These are phyloP conservation scores for Epichloe glyceriae DNA, from an alignment of 2,329 filamentous ascomycete genomes.

Conservation along the genomic window DNA sequence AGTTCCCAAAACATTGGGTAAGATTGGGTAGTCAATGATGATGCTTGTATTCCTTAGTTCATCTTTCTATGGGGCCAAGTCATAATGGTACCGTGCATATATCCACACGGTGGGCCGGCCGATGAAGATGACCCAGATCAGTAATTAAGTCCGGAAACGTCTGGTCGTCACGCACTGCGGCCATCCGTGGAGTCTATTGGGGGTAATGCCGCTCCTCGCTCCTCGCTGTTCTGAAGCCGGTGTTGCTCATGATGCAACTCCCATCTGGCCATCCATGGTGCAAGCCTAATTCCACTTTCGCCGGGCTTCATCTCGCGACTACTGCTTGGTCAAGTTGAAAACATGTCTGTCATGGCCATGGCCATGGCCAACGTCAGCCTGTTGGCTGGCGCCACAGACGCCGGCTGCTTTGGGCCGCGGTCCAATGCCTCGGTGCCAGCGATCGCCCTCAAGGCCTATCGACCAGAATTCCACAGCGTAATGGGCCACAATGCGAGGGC, in stretches of 20 bases:
- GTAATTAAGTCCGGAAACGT: too few species aligned
- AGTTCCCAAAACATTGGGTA: too few species aligned
- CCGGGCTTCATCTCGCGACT: background rate
- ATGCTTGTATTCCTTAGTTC: too few species aligned
- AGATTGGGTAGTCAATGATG: too few species aligned
- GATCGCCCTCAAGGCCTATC: conserved; percentile 24
- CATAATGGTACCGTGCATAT: too few species aligned
- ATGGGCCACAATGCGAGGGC: conserved; percentile 26
- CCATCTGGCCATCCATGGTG: background rate
- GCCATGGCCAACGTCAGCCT: background rate
- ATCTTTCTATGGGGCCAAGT: too few species aligned
- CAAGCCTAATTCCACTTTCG: background rate
- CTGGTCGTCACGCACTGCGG: too few species aligned
- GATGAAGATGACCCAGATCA: too few species aligned
- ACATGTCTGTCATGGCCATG: background rate
- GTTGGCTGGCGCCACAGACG: conserved; percentile 2
- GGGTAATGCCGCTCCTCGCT: too few species aligned
- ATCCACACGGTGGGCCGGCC: too few species aligned
- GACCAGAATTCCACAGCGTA: conserved; percentile 35
- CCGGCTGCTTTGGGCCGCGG: conserved; percentile 3
- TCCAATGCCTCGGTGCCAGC: background rate
- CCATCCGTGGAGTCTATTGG: too few species aligned
- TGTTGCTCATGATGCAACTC: background rate
- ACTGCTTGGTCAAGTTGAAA: background rate
- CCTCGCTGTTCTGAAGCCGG: too few species aligned